phyloP scores from a whole-genome alignment of 2,329 filamentous ascomycete genomes.

The Sporothrix dimorphospora region DNA sequence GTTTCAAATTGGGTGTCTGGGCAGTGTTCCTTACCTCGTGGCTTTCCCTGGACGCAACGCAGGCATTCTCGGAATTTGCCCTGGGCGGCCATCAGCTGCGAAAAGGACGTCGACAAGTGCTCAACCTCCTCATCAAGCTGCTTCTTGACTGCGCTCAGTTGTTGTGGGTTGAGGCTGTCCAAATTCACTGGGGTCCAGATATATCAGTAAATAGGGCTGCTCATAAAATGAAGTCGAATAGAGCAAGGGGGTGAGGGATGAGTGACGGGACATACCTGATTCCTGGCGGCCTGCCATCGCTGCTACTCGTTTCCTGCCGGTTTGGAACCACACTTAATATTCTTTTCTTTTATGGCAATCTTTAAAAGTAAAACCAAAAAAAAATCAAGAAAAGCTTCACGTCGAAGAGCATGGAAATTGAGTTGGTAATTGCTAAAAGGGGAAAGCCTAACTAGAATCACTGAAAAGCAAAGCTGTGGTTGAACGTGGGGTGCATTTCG shows the following conservation, averaged over 20 bases:
- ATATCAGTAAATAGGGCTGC: neutral
- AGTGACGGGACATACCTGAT: conserved; percentile 21
- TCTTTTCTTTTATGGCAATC: neutral
- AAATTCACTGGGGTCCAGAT: conserved; percentile 57
- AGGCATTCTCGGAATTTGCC: conserved; percentile 91
- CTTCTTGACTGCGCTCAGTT: conserved; percentile 90
- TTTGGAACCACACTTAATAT: neutral
- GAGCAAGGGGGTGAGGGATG: neutral
- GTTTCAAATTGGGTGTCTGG: neutral
- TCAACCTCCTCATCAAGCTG: conserved; percentile 96
- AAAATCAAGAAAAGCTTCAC: neutral
- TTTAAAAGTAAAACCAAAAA: neutral
- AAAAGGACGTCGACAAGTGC: conserved; percentile 87
- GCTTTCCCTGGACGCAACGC: conserved; percentile 64
- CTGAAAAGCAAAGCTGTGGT: conserved; percentile 11
- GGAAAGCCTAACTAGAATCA: conserved; percentile 18
- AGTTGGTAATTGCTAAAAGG: neutral
- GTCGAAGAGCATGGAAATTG: neutral
- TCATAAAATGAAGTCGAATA: neutral
- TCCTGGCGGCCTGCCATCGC: conserved; percentile 34
- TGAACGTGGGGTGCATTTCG: neutral
- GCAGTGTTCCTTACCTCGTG: conserved; percentile 24
- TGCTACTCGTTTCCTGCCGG: neutral
- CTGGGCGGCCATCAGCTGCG: conserved; percentile 87
- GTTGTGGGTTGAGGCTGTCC: conserved; percentile 76